Conservation (phyloP, 805 yeast genomes). For the Candida ipomoeae region DNA sequence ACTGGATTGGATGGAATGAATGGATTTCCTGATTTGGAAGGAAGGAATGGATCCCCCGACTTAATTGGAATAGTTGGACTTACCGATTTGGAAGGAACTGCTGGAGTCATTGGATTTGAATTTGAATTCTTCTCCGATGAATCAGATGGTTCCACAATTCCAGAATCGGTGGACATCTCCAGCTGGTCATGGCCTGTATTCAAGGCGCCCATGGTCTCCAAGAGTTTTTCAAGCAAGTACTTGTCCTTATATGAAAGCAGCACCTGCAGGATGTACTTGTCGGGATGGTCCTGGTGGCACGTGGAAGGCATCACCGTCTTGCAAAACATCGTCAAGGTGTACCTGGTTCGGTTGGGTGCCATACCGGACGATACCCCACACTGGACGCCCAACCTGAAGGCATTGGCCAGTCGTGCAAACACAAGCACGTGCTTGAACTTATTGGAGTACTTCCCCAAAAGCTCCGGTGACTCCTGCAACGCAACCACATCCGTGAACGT, state of each 20-base stretch:
- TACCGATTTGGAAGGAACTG: too few relatives aligned
- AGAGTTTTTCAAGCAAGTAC: slow-evolving; percentile 11
- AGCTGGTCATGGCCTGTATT: neutral
- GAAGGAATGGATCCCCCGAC: too few relatives aligned
- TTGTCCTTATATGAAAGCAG: slow-evolving; percentile 14
- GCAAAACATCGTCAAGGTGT: slow-evolving; percentile 8
- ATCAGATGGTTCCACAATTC: too few relatives aligned
- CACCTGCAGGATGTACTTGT: slow-evolving; percentile 4
- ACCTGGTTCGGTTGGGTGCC: neutral
- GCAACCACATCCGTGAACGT: slow-evolving; percentile 14
- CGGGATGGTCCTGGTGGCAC: slow-evolving; percentile 1
- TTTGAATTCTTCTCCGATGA: too few relatives aligned
- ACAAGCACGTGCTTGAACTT: slow-evolving; percentile 15
- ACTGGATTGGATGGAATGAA: too few relatives aligned
- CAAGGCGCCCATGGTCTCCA: slow-evolving; percentile 6
- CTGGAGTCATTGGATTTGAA: too few relatives aligned
- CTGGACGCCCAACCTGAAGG: slow-evolving; percentile 4
- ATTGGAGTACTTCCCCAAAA: slow-evolving; percentile 5
- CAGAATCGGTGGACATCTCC: neutral
- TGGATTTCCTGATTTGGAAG: too few relatives aligned
- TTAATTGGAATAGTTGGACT: too few relatives aligned
- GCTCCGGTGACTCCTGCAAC: slow-evolving; percentile 3
- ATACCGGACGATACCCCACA: slow-evolving; percentile 3
- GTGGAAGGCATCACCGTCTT: neutral
- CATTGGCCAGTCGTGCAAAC: slow-evolving; percentile 8